Evolutionary conservation across 1,284 basidiomycete species (phyloP), one percentile per base, ranked within the genome.

Genomic region (Exsudoporus floridanus): DNA sequence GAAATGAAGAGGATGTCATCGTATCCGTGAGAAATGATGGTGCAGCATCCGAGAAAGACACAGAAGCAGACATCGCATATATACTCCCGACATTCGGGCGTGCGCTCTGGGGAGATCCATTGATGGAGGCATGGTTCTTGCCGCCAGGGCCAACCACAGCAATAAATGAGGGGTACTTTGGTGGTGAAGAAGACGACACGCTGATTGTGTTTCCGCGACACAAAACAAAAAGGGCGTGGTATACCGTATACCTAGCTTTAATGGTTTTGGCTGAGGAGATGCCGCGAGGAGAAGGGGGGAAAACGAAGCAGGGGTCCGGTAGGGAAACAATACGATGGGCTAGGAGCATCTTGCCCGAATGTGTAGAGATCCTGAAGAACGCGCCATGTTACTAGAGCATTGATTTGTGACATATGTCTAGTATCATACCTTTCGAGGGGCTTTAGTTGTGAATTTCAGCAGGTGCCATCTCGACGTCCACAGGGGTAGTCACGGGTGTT

Each of bases 51-150:
- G 57, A 56, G 14, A 53, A 60, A 13, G 58, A 58, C 5, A 71
- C 12, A 4, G 59, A 63, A 19, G 59, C 57, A 8, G 61, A 63
- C 8, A 72, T 81, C 28, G 70, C 70, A 18, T 76, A 74, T 30
- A 71, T 83, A 48, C 68, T 81, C 1, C 81, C 81, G 1, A 78
- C 74, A 30, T 66, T 85, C 27, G 70, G 74, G 1, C 79, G 78
- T 57, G 81, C 83, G 9, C 56, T 88, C n/a, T 90, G 84, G 82
- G 87, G 85, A 19, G 88, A 90, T 63, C 88, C 86, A 7, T 67
- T 88, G 35, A 72, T 88, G 43, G 88, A 89, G 64, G 70, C 76
- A 9, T 75, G 81, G 58, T 83, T 89, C 67, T 60, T 81, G 30
- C 72, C 75, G 0, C 71, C 74, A 0, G 73, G 74, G 13, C 78